Evolutionary conservation across 106 monocot species (phyloP), one percentile per base, ranked within the genome.

Genomic region (Platanthera zijinensis): DNA sequence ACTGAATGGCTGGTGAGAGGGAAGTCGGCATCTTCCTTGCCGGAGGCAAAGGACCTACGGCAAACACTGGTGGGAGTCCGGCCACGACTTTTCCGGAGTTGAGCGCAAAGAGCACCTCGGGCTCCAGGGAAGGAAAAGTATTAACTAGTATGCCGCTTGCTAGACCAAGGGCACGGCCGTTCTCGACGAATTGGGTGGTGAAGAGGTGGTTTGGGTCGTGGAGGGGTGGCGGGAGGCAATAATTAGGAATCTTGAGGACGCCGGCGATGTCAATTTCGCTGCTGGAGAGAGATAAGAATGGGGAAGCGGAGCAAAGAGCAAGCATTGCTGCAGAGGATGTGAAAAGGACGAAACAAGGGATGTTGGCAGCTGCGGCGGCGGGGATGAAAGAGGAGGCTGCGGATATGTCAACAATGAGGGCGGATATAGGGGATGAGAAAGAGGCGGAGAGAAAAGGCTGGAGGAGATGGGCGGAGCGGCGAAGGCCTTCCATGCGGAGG

Each of bases 91-190:
- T 10, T 5, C 80, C 74, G 8, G 45, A 49, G 54, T 85, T 81
- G 46, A 89, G 83, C 47, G 84, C 84, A 1, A 74, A 59, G 57
- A 92, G 71, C 6, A 83, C n/a, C 22, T 64, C 79, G 4, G 49
- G 51, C 76, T 92, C 89, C 3, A 89, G 32, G 0, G 80, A 79
- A 0, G 78, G 72, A 28, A 85, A 87, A 1, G 87, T 87, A 78
- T 92, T 92, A 52, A 90, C 32, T 51, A 92, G 9, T 25, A 92
- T 77, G 10, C 87, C 89, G 49, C 70, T 69, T 0, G 82, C 78
- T 11, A 52, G 48, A 7, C 5, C 3, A 39, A 85, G 6, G 5
- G 51, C 45, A 14, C 48, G 79, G 25, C 82, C 72, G 48, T 86
- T 85, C 30, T 69, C 78, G 11, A 84, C 9, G 57, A 86, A 73